phyloP scores from a whole-genome alignment of 495 filamentous ascomycete species.

The Neohortaea acidophila region DNA sequence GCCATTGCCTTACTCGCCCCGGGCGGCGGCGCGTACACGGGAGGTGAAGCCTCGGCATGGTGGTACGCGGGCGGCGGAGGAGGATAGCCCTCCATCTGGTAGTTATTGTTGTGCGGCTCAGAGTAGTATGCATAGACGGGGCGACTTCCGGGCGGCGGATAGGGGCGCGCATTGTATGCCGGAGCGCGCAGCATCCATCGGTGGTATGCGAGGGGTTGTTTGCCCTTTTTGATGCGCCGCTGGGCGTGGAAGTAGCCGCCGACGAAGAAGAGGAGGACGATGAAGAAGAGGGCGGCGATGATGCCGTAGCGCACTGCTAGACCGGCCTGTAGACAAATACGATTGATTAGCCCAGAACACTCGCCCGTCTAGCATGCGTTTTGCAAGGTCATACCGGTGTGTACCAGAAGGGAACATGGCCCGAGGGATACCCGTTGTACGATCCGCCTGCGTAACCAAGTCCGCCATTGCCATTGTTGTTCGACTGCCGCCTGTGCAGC shows the following conservation, averaged over 20 bases:
- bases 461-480: too few species aligned
- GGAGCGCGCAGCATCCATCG: slow-evolving; percentile 39
- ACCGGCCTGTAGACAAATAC: slow-evolving; percentile 31
- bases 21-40: slow-evolving; percentile 14
- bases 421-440: too few species aligned
- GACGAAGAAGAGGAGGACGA: slow-evolving; percentile 37
- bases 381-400: too few species aligned
- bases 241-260: slow-evolving; percentile 50
- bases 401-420: too few species aligned
- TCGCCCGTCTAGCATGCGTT: too few species aligned
- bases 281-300: slow-evolving; percentile 34
- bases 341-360: too few species aligned
- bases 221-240: slow-evolving; percentile 43
- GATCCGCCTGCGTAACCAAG: too few species aligned
- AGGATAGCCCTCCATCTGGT: slow-evolving; percentile 11
- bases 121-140: background rate
- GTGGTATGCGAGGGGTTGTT: slow-evolving; percentile 50
- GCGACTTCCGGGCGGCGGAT: background rate
- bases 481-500: too few species aligned
- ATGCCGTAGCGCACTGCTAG: slow-evolving; percentile 53
- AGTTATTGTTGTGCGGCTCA: background rate
- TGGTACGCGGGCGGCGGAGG: slow-evolving; percentile 17
- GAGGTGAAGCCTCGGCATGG: slow-evolving; percentile 10
- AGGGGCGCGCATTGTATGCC: background rate
- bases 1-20: slow-evolving; percentile 14